phyloP scores from a whole-genome alignment of 345 rosid genomes.

The Isatis tinctoria region DNA sequence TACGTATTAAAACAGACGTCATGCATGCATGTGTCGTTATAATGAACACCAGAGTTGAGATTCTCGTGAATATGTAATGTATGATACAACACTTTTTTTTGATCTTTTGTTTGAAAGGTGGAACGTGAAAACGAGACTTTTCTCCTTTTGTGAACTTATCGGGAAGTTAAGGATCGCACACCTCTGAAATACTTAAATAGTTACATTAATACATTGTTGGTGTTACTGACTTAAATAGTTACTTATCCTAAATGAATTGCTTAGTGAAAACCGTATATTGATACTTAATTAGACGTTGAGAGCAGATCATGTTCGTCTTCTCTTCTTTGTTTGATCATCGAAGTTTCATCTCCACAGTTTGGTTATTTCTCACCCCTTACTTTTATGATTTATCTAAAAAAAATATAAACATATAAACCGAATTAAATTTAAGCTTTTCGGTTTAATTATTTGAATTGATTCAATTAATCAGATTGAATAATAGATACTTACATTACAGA shows the following conservation, averaged over 20 bases:
- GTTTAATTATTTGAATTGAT: not conserved
- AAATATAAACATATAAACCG: not conserved
- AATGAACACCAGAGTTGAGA: not conserved
- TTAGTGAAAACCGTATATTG: not conserved
- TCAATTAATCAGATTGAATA: not conserved
- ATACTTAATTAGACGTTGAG: too few relatives aligned
- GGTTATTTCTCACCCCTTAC: not conserved
- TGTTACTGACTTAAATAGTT: not conserved
- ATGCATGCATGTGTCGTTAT: not conserved
- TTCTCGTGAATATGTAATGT: not conserved
- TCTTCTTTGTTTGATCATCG: too few relatives aligned
- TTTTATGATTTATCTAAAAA: not conserved
- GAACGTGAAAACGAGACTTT: conserved; percentile 11
- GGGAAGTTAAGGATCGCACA: not conserved
- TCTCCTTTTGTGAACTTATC: not conserved
- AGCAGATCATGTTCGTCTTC: too few relatives aligned
- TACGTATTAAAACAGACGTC: conserved; percentile 18
- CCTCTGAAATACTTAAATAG: not conserved
- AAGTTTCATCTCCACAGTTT: not conserved
- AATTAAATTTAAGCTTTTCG: not conserved
- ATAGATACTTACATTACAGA: not conserved
- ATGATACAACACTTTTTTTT: not conserved
- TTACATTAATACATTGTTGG: not conserved
- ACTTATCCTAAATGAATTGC: not conserved
- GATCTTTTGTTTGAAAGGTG: not conserved